Conservation (phyloP, 2,329 filamentous ascomycete species). For the Pezicula radicicola region DNA sequence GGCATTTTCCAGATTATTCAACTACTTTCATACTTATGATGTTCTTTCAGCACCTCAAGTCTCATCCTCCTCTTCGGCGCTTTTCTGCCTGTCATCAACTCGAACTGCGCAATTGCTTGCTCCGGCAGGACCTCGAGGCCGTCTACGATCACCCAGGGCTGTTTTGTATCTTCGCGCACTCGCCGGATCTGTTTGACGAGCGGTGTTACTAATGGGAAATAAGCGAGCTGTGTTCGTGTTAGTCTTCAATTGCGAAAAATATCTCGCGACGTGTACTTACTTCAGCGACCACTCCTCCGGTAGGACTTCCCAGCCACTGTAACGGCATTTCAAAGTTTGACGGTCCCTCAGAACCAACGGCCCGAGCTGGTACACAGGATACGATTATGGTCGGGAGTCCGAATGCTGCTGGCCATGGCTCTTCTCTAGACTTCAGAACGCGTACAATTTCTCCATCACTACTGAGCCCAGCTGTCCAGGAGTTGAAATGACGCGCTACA, state of each 20-base stretch:
- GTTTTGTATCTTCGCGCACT: slow-evolving; percentile 44
- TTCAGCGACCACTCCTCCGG: slow-evolving; percentile 74
- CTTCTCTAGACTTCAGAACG: slow-evolving; percentile 55
- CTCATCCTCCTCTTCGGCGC: slow-evolving; percentile 71
- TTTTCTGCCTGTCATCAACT: slow-evolving; percentile 72
- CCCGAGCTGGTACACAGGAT: slow-evolving; percentile 72
- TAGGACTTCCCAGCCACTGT: slow-evolving; percentile 68
- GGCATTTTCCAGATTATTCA: neutral
- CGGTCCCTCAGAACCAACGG: slow-evolving; percentile 58
- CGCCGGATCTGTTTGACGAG: slow-evolving; percentile 60
- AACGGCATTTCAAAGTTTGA: slow-evolving; percentile 68
- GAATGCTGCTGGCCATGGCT: slow-evolving; percentile 62
- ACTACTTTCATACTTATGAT: slow-evolving; percentile 19
- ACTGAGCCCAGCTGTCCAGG: slow-evolving; percentile 29
- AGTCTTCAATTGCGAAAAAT: neutral
- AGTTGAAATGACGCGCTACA: slow-evolving; percentile 68
- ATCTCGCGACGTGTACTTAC: slow-evolving; percentile 14
- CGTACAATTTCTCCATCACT: slow-evolving; percentile 24
- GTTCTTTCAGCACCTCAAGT: slow-evolving; percentile 24
- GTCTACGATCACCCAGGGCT: slow-evolving; percentile 73
- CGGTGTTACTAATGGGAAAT: slow-evolving; percentile 70
- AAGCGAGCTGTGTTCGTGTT: slow-evolving; percentile 48
- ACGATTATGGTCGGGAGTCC: slow-evolving; percentile 70
- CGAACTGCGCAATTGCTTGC: slow-evolving; percentile 79
- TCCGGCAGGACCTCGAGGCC: slow-evolving; percentile 74